A percentile compares a stretch with the other conserved stretches of the same genome.
Evolutionary conservation across 495 filamentous ascomycete species (phyloP).

Genomic region (Xylaria nigripes): DNA sequence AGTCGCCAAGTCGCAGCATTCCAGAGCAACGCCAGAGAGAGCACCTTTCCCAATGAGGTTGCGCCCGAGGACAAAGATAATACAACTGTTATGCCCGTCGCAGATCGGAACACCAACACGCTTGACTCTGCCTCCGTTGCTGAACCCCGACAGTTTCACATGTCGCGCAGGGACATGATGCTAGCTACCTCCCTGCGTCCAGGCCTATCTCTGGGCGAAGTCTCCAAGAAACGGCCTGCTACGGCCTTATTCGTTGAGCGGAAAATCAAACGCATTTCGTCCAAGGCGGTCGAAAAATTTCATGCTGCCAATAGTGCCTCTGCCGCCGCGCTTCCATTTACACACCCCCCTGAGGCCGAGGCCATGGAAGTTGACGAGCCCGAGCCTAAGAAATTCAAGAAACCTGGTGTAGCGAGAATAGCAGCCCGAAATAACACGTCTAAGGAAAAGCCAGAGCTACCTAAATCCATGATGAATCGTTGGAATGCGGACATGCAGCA

Average conservation of each 20-base stretch:
- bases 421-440: slow-evolving; percentile 9
- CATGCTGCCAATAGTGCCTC: slow-evolving; percentile 11
- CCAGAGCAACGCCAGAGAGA: slow-evolving; percentile 14
- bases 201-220: slow-evolving; percentile 13
- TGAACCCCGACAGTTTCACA: slow-evolving; percentile 39
- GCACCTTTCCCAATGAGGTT: neutral
- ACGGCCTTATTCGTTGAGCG: slow-evolving; percentile 44
- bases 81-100: neutral
- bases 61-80: neutral
- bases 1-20: slow-evolving; percentile 10
- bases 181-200: slow-evolving; percentile 18
- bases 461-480: slow-evolving; percentile 33
- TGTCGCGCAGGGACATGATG: slow-evolving; percentile 33
- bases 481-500: slow-evolving; percentile 36
- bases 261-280: slow-evolving; percentile 26
- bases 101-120: neutral
- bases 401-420: slow-evolving; percentile 21
- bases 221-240: slow-evolving; percentile 31
- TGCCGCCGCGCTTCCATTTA: neutral
- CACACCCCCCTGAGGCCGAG: neutral
- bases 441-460: slow-evolving; percentile 29
- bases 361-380: slow-evolving; percentile 19
- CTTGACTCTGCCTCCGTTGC: slow-evolving; percentile 2
- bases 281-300: slow-evolving; percentile 14
- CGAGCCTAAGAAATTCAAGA: slow-evolving; percentile 21